These are phyloP conservation scores for Sarcocystis neurona DNA, from an alignment of 169 alveolate species.

Conservation along the genomic window DNA sequence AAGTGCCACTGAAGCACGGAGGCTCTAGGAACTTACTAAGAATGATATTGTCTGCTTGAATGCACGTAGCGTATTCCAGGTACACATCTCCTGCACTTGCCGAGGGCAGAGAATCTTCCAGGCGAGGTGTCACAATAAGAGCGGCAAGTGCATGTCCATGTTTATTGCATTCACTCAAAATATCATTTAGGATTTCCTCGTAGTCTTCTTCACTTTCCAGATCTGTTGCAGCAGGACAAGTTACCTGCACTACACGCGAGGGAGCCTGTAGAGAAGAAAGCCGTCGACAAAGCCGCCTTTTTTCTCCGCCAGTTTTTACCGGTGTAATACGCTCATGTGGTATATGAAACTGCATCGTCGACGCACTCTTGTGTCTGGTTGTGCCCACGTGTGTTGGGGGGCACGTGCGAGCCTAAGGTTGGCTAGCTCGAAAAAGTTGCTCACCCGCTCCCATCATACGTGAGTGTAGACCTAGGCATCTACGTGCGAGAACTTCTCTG, in stretches of 20 bases:
- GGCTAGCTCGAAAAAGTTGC: too few species aligned
- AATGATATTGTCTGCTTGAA: slow-evolving; percentile 53
- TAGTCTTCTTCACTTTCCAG: slow-evolving; percentile 38
- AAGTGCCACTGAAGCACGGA: neutral
- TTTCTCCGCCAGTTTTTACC: too few species aligned
- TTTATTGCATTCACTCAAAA: slow-evolving; percentile 43
- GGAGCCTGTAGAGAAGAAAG: slow-evolving; percentile 46
- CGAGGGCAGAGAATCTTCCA: slow-evolving; percentile 28
- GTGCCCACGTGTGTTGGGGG: too few species aligned
- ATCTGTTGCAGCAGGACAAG: slow-evolving; percentile 31
- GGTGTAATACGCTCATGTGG: too few species aligned
- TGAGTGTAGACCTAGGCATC: too few species aligned
- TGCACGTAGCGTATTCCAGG: slow-evolving; percentile 50
- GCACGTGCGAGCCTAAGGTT: too few species aligned
- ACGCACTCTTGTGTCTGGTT: too few species aligned
- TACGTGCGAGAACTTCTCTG: too few species aligned
- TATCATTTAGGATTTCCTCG: slow-evolving; percentile 37
- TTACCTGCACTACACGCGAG: slow-evolving; percentile 44
- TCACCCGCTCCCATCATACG: too few species aligned
- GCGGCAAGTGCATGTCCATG: slow-evolving; percentile 44
- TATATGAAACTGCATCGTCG: too few species aligned
- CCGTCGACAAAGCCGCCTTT: too few species aligned
- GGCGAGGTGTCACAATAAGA: slow-evolving; percentile 30
- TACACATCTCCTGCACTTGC: slow-evolving; percentile 42
- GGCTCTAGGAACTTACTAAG: slow-evolving; percentile 28